Conservation (phyloP, 2,329 filamentous ascomycete genomes). For the Gaeumannomyces sp. region DNA sequence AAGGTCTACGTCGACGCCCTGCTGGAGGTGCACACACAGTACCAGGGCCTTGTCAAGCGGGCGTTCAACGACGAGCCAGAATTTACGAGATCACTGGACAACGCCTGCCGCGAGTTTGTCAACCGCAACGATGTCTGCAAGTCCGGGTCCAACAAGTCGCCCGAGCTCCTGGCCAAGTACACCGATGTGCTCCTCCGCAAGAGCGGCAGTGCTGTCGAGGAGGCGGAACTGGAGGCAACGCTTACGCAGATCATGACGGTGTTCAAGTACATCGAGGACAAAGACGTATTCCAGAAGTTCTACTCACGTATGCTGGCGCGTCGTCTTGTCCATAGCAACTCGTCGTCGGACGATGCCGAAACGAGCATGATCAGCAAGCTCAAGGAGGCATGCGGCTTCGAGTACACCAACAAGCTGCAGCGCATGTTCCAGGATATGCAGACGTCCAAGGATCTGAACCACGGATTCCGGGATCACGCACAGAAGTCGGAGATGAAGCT, state of each 20-base stretch:
- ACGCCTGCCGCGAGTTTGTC: constrained; percentile 95
- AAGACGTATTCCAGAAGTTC: constrained; percentile 99
- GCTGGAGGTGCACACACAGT: constrained; percentile 89
- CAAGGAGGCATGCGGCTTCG: constrained; percentile 96
- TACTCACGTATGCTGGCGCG: constrained; percentile 96
- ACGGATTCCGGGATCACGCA: constrained; percentile 73
- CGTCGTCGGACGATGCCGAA: constrained; percentile 93
- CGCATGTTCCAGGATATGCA: constrained; percentile 99
- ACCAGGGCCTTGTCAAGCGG: constrained; percentile 82
- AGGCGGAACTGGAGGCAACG: constrained; percentile 85
- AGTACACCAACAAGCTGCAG: constrained; percentile 98
- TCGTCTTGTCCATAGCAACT: constrained; percentile 89
- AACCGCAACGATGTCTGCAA: constrained; percentile 97
- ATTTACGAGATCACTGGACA: constrained; percentile 92
- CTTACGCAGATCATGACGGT: constrained; percentile 96
- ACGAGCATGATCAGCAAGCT: constrained; percentile 99
- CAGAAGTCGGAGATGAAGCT: constrained; percentile 62
- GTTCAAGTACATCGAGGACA: constrained; percentile 99
- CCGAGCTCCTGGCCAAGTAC: constrained; percentile 92
- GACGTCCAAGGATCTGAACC: constrained; percentile 95
- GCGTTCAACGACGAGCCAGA: constrained; percentile 95
- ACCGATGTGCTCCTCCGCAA: constrained; percentile 89
- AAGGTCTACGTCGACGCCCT: constrained; percentile 96
- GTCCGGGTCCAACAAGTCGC: constrained; percentile 85
- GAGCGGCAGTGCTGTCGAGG: constrained; percentile 85